Evolutionary conservation across 768 basidiomycete species (phyloP).

Genomic region (Phaffia tasmanica): DNA sequence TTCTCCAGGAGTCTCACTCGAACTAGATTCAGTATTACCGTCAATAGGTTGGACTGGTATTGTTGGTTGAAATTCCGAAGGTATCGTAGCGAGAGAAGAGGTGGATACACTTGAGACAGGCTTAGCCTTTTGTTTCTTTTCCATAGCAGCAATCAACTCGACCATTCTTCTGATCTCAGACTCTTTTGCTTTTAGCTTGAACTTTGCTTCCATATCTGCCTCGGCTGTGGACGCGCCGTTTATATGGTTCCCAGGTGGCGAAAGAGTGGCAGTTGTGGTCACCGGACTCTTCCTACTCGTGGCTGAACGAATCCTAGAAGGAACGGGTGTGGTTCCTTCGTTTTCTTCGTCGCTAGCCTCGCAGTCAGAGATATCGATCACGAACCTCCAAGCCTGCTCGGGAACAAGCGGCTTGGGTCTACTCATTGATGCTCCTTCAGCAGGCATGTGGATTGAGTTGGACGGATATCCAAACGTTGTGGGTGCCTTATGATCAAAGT

Average conservation of each 20-base stretch:
- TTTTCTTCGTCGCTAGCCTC: conserved; percentile 16
- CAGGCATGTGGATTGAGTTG: not conserved
- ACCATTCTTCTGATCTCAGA: conserved; percentile 20
- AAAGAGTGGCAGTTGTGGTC: not conserved
- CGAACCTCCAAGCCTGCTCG: conserved; percentile 11
- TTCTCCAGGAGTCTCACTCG: not conserved
- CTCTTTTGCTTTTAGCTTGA: conserved; percentile 9
- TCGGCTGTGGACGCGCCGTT: not conserved
- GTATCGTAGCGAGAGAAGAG: not conserved
- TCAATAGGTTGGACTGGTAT: not conserved
- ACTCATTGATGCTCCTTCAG: not conserved
- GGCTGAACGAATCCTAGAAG: not conserved
- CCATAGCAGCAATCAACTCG: conserved; percentile 14
- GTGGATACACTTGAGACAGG: not conserved
- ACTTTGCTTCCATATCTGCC: conserved; percentile 8
- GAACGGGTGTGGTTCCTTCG: not conserved
- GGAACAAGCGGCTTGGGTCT: conserved; percentile 8
- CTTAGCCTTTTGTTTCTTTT: conserved; percentile 18
- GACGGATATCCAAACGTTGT: not conserved
- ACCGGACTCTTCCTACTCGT: no score
- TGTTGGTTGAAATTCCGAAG: not conserved
- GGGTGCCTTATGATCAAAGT: conserved; percentile 16
- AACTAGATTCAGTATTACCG: not conserved
- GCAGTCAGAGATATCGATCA: conserved; percentile 25
- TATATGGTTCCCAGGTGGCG: not conserved